Percentiles rank a stretch among this genome's conserved stretches.
These are phyloP conservation scores for Fusarium pseudocircinatum DNA, from an alignment of 2,329 filamentous ascomycete genomes.

Conservation along the genomic window DNA sequence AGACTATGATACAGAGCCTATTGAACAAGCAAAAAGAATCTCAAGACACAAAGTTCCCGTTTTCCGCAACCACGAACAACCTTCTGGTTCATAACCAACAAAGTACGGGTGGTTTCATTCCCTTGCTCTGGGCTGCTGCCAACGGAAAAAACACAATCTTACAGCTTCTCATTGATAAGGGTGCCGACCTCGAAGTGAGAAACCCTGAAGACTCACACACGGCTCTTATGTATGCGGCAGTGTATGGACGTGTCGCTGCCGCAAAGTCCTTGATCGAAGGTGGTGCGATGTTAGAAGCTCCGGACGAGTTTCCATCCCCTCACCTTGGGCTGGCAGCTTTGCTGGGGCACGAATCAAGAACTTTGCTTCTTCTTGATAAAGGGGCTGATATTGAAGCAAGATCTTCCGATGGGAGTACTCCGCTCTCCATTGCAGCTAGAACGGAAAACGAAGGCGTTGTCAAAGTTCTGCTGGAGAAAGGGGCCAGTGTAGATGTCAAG, in stretches of 20 bases:
- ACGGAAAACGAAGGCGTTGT: accelerated
- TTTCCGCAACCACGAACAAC: too few species aligned
- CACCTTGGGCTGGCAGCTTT: background rate
- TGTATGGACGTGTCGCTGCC: background rate
- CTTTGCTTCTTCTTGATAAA: background rate
- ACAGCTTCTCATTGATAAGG: background rate
- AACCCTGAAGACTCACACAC: background rate
- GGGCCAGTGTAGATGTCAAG: background rate
- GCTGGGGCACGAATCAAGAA: background rate
- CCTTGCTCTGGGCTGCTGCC: background rate
- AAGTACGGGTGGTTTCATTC: background rate
- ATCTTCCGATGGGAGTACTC: background rate
- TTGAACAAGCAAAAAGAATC: background rate
- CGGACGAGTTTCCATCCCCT: accelerated
- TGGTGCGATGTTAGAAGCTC: background rate
- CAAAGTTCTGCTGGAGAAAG: background rate
- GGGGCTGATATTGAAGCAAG: background rate
- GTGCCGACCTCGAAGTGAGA: background rate
- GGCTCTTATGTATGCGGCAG: background rate
- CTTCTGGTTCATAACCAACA: background rate
- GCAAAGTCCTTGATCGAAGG: background rate
- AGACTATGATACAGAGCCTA: background rate
- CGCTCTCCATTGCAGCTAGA: background rate
- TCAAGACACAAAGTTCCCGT: too few species aligned
- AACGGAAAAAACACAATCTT: background rate